Evolutionary conservation across 495 filamentous ascomycete species (phyloP).

Genomic region (Hapsidospora chrysogenum): DNA sequence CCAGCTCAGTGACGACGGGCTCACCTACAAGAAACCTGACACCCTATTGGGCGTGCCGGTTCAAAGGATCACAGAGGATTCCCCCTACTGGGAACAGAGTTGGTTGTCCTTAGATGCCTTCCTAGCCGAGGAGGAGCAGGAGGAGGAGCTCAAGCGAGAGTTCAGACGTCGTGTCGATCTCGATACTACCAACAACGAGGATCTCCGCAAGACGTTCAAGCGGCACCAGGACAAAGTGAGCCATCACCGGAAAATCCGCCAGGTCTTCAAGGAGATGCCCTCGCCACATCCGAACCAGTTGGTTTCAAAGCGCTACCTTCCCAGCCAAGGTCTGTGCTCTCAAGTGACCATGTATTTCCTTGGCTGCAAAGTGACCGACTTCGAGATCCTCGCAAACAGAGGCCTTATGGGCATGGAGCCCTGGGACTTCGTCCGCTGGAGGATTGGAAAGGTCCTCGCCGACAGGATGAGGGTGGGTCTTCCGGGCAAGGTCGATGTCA

Average conservation of each 20-base stretch:
- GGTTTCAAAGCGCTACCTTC: not conserved
- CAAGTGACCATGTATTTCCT: constrained; percentile 1
- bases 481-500: not conserved
- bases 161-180: not conserved
- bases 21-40: not conserved
- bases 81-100: not conserved
- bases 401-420: constrained; percentile 1
- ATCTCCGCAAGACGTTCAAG: not conserved
- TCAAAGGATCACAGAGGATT: not conserved
- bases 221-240: not conserved
- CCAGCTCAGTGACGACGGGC: not conserved
- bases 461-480: not conserved
- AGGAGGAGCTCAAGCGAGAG: not conserved
- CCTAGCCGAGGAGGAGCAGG: not conserved
- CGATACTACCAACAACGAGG: not conserved
- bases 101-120: not conserved
- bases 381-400: not conserved
- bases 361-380: not conserved
- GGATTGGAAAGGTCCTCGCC: not conserved
- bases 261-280: not conserved
- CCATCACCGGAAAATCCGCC: constrained; percentile 1
- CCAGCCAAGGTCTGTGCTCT: not conserved
- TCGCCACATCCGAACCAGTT: constrained; percentile 1
- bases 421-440: constrained; percentile 3
- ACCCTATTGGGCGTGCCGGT: not conserved